phyloP scores from a whole-genome alignment of 2,329 filamentous ascomycete genomes.

The Scedosporium dehoogii region DNA sequence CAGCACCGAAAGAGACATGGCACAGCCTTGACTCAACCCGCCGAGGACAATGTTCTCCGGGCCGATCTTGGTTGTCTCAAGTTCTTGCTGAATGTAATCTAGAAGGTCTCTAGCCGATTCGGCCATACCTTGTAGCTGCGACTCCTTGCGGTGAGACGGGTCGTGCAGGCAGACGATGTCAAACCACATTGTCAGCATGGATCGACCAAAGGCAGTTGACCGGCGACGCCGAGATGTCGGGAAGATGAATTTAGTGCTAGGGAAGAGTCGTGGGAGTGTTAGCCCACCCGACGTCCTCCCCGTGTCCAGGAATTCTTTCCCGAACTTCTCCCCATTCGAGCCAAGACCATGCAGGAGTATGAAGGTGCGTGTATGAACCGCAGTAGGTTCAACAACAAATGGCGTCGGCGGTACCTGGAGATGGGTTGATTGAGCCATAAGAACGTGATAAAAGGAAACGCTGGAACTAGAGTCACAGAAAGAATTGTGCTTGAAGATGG shows the following conservation, averaged over 20 bases:
- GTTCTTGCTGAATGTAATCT: conserved; percentile 24
- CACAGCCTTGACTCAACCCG: conserved; percentile 44
- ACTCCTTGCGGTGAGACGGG: conserved; percentile 27
- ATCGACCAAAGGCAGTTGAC: conserved; percentile 30
- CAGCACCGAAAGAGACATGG: conserved; percentile 30
- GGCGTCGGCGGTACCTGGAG: too few relatives aligned
- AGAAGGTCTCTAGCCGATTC: conserved; percentile 28
- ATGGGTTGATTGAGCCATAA: too few relatives aligned
- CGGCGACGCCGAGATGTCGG: conserved; percentile 36
- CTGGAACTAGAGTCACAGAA: too few relatives aligned
- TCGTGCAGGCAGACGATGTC: conserved; percentile 31
- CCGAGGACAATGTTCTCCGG: conserved; percentile 34
- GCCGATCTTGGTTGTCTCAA: conserved; percentile 12
- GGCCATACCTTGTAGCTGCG: conserved; percentile 32
- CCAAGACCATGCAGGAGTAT: conserved; percentile 18
- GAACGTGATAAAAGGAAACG: too few relatives aligned
- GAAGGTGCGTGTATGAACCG: too few relatives aligned
- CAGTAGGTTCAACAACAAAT: too few relatives aligned
- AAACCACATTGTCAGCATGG: conserved; percentile 40
- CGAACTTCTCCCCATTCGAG: conserved; percentile 23
- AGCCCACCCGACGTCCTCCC: conserved; percentile 15
- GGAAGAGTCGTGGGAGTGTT: conserved; percentile 22
- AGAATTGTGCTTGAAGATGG: too few relatives aligned
- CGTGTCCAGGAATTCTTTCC: conserved; percentile 20
- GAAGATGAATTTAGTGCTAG: conserved; percentile 37